These are phyloP conservation scores for Spiromastix sp. DNA, from an alignment of 2,329 filamentous ascomycete species.

Conservation along the genomic window DNA sequence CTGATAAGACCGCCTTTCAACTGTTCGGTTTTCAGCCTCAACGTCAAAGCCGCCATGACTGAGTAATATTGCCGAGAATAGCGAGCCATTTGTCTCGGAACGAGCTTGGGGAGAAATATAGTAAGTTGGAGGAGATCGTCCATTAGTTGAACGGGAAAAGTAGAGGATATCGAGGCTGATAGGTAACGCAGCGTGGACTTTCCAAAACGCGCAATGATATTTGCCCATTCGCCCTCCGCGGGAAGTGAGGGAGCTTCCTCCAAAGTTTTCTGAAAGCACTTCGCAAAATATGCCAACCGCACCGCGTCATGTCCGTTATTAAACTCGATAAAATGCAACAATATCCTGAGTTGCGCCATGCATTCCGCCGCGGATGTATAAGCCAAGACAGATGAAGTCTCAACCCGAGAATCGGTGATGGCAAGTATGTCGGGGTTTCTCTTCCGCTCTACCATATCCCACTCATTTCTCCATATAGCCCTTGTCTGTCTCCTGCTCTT, in stretches of 20 bases:
- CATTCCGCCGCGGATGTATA: constrained; percentile 29
- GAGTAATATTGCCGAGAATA: constrained; percentile 29
- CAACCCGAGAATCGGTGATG: constrained; percentile 22
- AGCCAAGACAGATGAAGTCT: constrained; percentile 9
- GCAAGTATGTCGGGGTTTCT: constrained; percentile 19
- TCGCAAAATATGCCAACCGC: constrained; percentile 35
- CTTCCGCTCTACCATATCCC: constrained; percentile 49
- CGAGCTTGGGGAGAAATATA: constrained; percentile 25
- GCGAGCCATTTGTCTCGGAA: constrained; percentile 31
- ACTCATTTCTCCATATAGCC: constrained; percentile 46
- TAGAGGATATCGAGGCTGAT: constrained; percentile 14
- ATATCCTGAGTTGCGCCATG: constrained; percentile 49
- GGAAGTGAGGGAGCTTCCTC: constrained; percentile 26
- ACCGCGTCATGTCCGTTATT: constrained; percentile 29
- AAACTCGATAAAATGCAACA: constrained; percentile 57
- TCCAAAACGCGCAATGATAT: constrained; percentile 28
- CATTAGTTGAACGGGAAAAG: constrained; percentile 16
- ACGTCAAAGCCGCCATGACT: constrained; percentile 28
- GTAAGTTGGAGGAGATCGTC: constrained; percentile 25
- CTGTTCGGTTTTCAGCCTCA: constrained; percentile 14
- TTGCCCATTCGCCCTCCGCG: constrained; percentile 31
- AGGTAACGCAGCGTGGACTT: constrained; percentile 26
- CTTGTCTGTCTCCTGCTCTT: constrained; percentile 49
- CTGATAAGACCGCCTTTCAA: constrained; percentile 15
- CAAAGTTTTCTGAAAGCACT: constrained; percentile 30